Conservation (phyloP, 2,329 filamentous ascomycete genomes). For the Claviceps humidiphila region DNA sequence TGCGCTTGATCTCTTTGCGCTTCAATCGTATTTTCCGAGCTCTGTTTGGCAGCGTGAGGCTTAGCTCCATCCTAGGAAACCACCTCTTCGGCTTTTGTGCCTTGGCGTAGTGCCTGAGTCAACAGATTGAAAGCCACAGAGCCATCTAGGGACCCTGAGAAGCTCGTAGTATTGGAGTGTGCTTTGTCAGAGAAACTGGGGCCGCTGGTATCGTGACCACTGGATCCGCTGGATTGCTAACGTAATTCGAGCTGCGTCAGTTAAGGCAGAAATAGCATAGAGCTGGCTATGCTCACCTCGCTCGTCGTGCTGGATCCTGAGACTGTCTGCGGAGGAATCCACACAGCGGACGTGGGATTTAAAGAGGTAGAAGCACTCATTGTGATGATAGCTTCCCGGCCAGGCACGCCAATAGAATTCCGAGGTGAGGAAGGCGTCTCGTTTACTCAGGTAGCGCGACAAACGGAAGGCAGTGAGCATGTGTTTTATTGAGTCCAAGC, state of each 20-base stretch:
- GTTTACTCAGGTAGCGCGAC: background rate
- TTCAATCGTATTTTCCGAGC: background rate
- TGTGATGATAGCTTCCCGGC: background rate
- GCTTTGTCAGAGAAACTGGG: slow-evolving; percentile 1
- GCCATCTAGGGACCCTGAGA: slow-evolving; percentile 1
- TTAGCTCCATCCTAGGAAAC: slow-evolving; percentile 6
- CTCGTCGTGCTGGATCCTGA: background rate
- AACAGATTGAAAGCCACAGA: slow-evolving; percentile 1
- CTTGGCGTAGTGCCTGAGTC: slow-evolving; percentile 2
- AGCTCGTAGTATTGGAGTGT: slow-evolving; percentile 2
- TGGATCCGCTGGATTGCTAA: slow-evolving; percentile 1
- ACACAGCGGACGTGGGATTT: slow-evolving; percentile 4
- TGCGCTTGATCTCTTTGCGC: background rate
- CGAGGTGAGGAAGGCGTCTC: background rate
- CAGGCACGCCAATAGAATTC: background rate
- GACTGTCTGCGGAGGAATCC: background rate
- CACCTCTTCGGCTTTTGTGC: background rate
- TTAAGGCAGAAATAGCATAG: background rate
- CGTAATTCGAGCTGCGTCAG: background rate
- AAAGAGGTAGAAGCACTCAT: slow-evolving; percentile 1
- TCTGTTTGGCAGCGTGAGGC: background rate
- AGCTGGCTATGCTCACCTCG: slow-evolving; percentile 2
- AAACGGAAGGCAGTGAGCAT: background rate
- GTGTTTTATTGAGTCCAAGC: background rate
- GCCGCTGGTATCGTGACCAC: background rate